Conservation (phyloP, 192 early-diverging fungal species). For the Entomortierella lignicola region DNA sequence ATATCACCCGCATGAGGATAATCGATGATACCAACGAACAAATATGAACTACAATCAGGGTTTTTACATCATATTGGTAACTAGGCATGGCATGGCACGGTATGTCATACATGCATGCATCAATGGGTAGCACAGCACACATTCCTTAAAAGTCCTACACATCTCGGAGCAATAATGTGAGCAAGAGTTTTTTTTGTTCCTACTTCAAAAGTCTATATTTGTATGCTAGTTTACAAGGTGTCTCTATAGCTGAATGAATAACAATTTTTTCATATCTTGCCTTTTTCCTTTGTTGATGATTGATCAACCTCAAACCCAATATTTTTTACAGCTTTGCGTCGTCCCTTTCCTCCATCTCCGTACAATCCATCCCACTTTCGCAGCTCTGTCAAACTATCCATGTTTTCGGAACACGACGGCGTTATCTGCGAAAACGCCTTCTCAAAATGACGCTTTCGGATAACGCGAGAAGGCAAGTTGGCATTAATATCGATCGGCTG, state of each 20-base stretch:
- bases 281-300: not conserved
- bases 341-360: constrained; percentile 78
- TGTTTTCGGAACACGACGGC: constrained; percentile 90
- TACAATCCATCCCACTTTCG: constrained; percentile 91
- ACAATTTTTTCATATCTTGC: not conserved
- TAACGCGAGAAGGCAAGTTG: constrained; percentile 33
- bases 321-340: constrained; percentile 58
- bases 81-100: too few relatives aligned
- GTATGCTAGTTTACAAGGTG: not conserved
- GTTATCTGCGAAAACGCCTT: constrained; percentile 86
- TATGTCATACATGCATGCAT: too few relatives aligned
- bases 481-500: not conserved
- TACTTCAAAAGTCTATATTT: not conserved
- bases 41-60: too few relatives aligned
- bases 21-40: too few relatives aligned
- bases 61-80: too few relatives aligned
- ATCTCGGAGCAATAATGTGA: too few relatives aligned
- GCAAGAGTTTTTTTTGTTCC: too few relatives aligned
- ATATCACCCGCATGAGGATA: too few relatives aligned
- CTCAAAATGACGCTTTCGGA: constrained; percentile 80
- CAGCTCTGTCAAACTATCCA: constrained; percentile 88
- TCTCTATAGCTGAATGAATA: not conserved
- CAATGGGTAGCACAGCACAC: too few relatives aligned
- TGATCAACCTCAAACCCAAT: constrained; percentile 62
- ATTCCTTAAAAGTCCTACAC: too few relatives aligned